A percentile compares a stretch with the other conserved stretches of the same genome.
Conservation (phyloP, 352 stramenopile genomes). For the Halophytophthora polymorphica region DNA sequence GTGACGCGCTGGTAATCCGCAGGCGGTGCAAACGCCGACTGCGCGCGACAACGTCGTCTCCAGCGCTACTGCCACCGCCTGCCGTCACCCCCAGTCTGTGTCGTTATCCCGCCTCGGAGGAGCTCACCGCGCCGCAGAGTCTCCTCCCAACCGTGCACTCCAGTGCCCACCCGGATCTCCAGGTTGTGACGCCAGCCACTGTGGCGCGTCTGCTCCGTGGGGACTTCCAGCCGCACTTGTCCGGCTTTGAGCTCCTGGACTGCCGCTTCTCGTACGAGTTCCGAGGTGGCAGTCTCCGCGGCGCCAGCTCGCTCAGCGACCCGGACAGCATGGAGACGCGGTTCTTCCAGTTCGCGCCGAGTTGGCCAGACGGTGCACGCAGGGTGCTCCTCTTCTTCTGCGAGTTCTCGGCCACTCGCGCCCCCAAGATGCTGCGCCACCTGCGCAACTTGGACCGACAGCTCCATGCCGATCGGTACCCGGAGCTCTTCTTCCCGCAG, state of each 20-base stretch:
- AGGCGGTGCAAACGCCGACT: conserved; percentile 32
- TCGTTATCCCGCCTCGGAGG: conserved; percentile 12
- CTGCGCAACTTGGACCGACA: conserved; percentile 59
- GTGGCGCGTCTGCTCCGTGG: conserved; percentile 36
- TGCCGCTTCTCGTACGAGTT: conserved; percentile 63
- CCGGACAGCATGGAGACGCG: conserved; percentile 37
- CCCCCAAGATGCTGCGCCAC: conserved; percentile 68
- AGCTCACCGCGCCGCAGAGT: conserved; percentile 15
- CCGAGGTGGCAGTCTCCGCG: conserved; percentile 35
- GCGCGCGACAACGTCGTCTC: not conserved
- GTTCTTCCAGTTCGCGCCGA: conserved; percentile 27
- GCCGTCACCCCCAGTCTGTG: conserved; percentile 6
- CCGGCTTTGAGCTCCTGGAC: conserved; percentile 41
- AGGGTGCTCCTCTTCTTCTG: conserved; percentile 66
- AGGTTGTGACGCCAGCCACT: conserved; percentile 52
- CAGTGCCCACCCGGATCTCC: conserved; percentile 50
- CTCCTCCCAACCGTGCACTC: conserved; percentile 54
- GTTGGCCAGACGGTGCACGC: conserved; percentile 20
- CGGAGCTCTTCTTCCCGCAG: conserved; percentile 63
- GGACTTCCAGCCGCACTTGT: conserved; percentile 28
- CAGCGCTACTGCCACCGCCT: not conserved
- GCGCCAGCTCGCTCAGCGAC: conserved; percentile 37
- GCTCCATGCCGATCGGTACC: conserved; percentile 55
- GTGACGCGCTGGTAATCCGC: conserved; percentile 9
- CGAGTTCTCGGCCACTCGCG: conserved; percentile 65